Evolutionary conservation across 331 rosid species (phyloP).

Genomic region (Malus hybrid): DNA sequence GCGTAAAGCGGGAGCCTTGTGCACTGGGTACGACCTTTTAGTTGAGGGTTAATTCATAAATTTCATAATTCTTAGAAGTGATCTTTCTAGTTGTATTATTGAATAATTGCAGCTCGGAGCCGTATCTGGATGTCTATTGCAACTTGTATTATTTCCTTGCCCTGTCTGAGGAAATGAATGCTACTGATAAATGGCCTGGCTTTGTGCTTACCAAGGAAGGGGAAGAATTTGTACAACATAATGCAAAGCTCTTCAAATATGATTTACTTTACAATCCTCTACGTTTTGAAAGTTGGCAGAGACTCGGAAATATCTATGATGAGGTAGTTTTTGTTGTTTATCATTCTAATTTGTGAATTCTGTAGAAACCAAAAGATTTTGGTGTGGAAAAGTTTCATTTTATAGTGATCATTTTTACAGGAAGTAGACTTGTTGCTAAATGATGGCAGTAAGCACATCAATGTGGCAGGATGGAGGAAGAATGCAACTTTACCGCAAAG

Average conservation of each 20-base stretch:
- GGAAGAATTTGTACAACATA: constrained; percentile 89
- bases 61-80: not conserved
- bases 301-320: constrained; percentile 85
- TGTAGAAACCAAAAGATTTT: constrained; percentile 1
- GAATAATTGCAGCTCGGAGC: constrained; percentile 67
- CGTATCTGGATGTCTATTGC: constrained; percentile 83
- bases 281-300: constrained; percentile 96
- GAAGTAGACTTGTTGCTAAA: constrained; percentile 95
- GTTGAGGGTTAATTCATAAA: not conserved
- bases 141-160: constrained; percentile 91
- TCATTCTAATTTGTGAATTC: constrained; percentile 16
- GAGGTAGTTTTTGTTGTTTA: constrained; percentile 50
- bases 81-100: constrained; percentile 16
- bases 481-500: constrained; percentile 68
- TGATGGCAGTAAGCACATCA: constrained; percentile 97
- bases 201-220: constrained; percentile 96
- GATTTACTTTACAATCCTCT: constrained; percentile 81
- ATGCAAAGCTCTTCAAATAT: constrained; percentile 83
- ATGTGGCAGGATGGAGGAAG: constrained; percentile 93
- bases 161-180: constrained; percentile 92
- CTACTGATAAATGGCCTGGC: constrained; percentile 98
- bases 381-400: constrained; percentile 12
- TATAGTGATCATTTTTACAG: constrained; percentile 28
- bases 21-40: no score
- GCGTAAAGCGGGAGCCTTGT: no score